These are phyloP conservation scores for Hymenoscyphus occultus DNA, from an alignment of 2,329 filamentous ascomycete genomes.

Conservation along the genomic window DNA sequence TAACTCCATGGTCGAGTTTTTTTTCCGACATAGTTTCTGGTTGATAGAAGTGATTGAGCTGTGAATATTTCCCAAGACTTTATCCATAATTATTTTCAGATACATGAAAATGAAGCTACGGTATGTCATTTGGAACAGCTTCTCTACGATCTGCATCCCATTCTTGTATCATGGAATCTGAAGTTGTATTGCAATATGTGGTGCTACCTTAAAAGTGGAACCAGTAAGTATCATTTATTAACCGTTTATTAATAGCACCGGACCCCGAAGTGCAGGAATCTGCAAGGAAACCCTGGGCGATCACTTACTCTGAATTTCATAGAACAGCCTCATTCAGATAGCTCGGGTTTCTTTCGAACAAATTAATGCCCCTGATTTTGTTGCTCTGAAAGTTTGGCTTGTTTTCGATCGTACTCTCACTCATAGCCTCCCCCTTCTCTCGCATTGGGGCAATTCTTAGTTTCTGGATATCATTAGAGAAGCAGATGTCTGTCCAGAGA, in stretches of 20 bases:
- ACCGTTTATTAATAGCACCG: not conserved
- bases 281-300: no score
- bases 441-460: no score
- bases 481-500: no score
- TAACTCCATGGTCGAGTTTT: constrained; percentile 5
- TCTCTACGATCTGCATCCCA: not conserved
- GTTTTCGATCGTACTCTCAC: no score
- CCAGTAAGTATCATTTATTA: not conserved
- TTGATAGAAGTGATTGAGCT: not conserved
- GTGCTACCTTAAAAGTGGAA: not conserved
- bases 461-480: no score
- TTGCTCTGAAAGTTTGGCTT: no score
- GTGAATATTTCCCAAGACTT: not conserved
- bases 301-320: no score
- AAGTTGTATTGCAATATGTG: not conserved
- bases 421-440: no score
- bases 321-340: no score
- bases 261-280: no score
- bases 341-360: no score
- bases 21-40: not conserved
- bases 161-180: not conserved
- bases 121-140: not conserved
- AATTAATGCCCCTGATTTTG: no score
- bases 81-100: not conserved
- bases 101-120: not conserved